phyloP scores from a whole-genome alignment of 1,284 basidiomycete species.

The Fomitopsis schrenkii region DNA sequence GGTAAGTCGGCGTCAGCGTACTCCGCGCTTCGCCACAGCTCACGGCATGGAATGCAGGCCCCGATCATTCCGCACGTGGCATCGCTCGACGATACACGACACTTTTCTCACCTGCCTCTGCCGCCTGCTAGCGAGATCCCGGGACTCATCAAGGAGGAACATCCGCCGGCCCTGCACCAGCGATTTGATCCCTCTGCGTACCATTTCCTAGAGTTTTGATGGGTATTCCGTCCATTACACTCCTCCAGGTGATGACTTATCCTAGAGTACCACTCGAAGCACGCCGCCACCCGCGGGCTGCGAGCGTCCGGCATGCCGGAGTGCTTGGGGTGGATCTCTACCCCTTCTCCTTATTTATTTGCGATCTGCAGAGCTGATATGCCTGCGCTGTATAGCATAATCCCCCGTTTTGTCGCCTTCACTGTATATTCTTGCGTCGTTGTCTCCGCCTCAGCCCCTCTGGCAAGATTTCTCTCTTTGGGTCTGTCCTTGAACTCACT shows the following conservation, averaged over 20 bases:
- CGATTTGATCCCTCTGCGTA: constrained; percentile 62
- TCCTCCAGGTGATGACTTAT: not conserved
- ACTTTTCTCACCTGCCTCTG: constrained; percentile 74
- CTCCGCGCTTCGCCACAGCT: constrained; percentile 3
- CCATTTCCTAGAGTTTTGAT: constrained; percentile 72
- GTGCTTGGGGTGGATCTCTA: constrained; percentile 1
- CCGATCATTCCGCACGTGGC: constrained; percentile 79
- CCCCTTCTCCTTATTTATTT: not conserved
- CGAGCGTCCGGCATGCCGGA: not conserved
- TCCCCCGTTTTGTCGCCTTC: not conserved
- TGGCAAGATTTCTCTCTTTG: not conserved
- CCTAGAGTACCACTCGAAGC: constrained; percentile 16
- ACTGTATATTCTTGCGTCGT: not conserved
- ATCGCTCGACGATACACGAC: constrained; percentile 74
- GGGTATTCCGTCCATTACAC: not conserved
- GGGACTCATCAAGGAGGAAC: constrained; percentile 62
- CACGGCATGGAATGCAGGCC: constrained; percentile 42
- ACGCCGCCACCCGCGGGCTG: not conserved
- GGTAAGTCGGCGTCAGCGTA: constrained; percentile 35
- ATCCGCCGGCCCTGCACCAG: constrained; percentile 49
- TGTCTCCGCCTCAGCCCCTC: not conserved
- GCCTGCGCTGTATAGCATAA: constrained; percentile 1
- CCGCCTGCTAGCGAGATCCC: constrained; percentile 75
- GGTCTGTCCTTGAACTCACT: not conserved
- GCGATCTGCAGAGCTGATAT: not conserved